A percentile compares a stretch with the other conserved stretches of the same genome.
phyloP scores from a whole-genome alignment of 805 yeast species.

The Hanseniaspora guilliermondii region DNA sequence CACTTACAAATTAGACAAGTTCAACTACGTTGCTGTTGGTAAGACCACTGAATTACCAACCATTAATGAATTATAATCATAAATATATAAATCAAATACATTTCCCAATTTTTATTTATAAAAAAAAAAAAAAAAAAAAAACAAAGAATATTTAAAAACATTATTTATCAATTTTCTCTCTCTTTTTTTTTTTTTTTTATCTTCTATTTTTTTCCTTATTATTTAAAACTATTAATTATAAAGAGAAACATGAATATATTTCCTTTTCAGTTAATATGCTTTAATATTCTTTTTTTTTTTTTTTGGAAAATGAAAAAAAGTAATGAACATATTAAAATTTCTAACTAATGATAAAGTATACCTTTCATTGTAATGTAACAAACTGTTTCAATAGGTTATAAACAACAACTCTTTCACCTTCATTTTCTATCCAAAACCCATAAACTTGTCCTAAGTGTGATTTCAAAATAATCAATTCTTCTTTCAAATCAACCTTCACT shows the following conservation, averaged over 20 bases:
- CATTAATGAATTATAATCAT: conserved; percentile 66
- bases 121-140: background rate
- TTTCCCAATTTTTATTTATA: background rate
- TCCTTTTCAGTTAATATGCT: too few relatives aligned
- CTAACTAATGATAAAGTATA: too few relatives aligned
- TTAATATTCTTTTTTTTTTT: too few relatives aligned
- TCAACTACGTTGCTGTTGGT: conserved; percentile 84
- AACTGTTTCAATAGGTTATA: conserved; percentile 32
- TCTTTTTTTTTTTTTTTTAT: background rate
- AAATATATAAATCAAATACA: background rate
- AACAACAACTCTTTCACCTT: conserved; percentile 49
- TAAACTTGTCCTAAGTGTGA: conserved; percentile 56
- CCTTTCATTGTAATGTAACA: background rate
- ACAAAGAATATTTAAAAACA: background rate
- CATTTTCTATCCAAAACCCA: conserved; percentile 69
- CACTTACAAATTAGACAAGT: conserved; percentile 42
- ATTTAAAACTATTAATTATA: too few relatives aligned
- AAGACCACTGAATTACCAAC: conserved; percentile 75
- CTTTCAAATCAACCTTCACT: conserved; percentile 57
- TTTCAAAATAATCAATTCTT: conserved; percentile 56
- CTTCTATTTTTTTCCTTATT: too few relatives aligned
- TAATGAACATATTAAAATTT: too few relatives aligned
- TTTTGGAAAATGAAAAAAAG: too few relatives aligned
- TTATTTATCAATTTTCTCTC: background rate
- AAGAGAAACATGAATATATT: too few relatives aligned